These are phyloP conservation scores for Aureobasidium subglaciale DNA, from an alignment of 2,329 filamentous ascomycete species.

Conservation along the genomic window DNA sequence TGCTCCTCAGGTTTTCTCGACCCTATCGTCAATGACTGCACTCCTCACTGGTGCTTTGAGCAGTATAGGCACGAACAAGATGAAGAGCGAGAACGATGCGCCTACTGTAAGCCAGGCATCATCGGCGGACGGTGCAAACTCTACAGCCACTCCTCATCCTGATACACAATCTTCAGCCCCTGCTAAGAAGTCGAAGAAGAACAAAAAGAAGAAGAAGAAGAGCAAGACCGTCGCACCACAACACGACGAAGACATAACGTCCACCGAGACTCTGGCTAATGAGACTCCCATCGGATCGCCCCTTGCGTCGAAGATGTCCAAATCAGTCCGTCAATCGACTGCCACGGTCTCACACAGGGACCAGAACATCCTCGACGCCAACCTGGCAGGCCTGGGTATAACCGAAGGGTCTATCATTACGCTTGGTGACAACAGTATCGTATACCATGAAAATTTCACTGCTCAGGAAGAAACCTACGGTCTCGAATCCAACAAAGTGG, in stretches of 20 bases:
- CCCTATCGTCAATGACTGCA: not conserved
- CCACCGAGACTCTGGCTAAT: not conserved
- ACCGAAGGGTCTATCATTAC: not conserved
- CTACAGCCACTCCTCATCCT: not conserved
- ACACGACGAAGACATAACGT: not conserved
- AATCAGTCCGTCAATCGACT: not conserved
- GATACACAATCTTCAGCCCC: not conserved
- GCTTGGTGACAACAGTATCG: not conserved
- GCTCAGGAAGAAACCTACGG: not conserved
- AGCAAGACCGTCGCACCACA: not conserved
- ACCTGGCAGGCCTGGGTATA: not conserved
- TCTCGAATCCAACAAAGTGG: not conserved
- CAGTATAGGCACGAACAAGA: not conserved
- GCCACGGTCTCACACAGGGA: not conserved
- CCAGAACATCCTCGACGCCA: not conserved
- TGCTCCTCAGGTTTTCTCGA: not conserved
- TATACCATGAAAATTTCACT: not conserved
- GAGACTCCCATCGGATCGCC: conserved; percentile 3
- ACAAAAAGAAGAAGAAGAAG: conserved; percentile 11
- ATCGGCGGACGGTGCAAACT: not conserved
- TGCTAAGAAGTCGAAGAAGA: not conserved
- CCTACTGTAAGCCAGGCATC: too few species aligned
- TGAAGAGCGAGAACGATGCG: not conserved
- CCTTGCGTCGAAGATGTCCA: not conserved
- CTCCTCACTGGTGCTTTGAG: not conserved